These are phyloP conservation scores for Eleusine coracana DNA, from an alignment of 176 grass and related monocot species.

Conservation along the genomic window DNA sequence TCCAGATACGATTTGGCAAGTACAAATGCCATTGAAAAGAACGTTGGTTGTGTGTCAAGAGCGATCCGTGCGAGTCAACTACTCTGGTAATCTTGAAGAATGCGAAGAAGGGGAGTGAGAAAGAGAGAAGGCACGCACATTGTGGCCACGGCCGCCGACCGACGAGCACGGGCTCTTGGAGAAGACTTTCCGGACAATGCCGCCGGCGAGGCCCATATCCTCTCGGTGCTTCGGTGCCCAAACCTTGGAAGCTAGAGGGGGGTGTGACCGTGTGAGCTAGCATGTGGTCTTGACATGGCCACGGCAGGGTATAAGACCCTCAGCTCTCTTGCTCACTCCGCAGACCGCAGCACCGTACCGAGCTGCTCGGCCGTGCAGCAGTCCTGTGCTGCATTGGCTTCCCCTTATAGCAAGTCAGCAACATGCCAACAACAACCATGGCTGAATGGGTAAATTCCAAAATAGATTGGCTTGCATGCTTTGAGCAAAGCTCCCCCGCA, in stretches of 20 bases:
- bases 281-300: slow-evolving; percentile 6
- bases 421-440: slow-evolving; percentile 30
- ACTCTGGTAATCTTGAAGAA: background rate
- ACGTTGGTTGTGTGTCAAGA: background rate
- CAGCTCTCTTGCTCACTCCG: slow-evolving; percentile 19
- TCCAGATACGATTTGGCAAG: background rate
- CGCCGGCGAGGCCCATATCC: slow-evolving; percentile 73
- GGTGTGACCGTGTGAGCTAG: background rate
- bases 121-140: slow-evolving; percentile 42
- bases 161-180: slow-evolving; percentile 60
- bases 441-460: slow-evolving; percentile 30
- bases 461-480: background rate
- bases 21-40: slow-evolving; percentile 15
- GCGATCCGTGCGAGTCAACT: background rate
- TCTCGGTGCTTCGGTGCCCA: background rate
- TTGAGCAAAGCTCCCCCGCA: slow-evolving; percentile 31
- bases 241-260: background rate
- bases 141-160: slow-evolving; percentile 6
- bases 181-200: slow-evolving; percentile 71
- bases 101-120: background rate
- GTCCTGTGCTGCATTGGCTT: background rate
- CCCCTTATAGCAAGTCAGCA: slow-evolving; percentile 39
- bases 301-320: background rate
- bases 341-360: slow-evolving; percentile 22
- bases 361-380: background rate